Evolutionary conservation across 768 basidiomycete genomes (phyloP).

Genomic region (Trametes cinnabarina): DNA sequence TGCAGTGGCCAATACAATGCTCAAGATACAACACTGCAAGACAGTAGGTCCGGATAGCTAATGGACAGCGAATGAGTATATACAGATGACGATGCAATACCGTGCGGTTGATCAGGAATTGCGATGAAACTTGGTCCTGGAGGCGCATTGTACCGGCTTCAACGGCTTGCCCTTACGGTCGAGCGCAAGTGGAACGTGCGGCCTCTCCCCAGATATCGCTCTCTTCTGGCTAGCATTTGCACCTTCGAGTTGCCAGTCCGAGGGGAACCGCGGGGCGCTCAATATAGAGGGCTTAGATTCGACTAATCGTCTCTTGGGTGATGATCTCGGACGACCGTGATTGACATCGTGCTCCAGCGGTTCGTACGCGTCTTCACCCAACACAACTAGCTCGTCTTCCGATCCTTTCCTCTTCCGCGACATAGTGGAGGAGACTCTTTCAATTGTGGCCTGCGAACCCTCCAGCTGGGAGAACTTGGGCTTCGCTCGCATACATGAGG

Average conservation of each 20-base stretch:
- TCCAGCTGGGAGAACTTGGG: background rate
- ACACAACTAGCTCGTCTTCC: constrained; percentile 1
- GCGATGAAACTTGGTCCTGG: constrained; percentile 1
- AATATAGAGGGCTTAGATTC: background rate
- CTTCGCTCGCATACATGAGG: background rate
- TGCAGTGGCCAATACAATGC: no score
- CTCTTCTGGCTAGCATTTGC: background rate
- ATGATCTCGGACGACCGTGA: background rate
- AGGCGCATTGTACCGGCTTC: background rate
- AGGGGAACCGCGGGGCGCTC: background rate
- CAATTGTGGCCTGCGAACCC: constrained; percentile 1
- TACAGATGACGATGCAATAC: no score
- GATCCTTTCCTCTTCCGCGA: constrained; percentile 1
- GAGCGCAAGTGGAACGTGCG: background rate
- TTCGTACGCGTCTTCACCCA: background rate
- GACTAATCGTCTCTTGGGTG: background rate
- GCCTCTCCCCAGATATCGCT: background rate
- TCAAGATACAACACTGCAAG: no score
- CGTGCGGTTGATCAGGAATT: background rate
- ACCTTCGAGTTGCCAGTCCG: background rate
- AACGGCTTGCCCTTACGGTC: constrained; percentile 1
- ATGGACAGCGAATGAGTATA: background rate
- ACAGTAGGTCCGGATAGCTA: no score
- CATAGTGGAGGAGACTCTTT: background rate
- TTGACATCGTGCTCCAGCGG: background rate